Base-by-base conservation (phyloP, 805 yeast genomes). In the Kluyveromyces siamensis region DNA sequence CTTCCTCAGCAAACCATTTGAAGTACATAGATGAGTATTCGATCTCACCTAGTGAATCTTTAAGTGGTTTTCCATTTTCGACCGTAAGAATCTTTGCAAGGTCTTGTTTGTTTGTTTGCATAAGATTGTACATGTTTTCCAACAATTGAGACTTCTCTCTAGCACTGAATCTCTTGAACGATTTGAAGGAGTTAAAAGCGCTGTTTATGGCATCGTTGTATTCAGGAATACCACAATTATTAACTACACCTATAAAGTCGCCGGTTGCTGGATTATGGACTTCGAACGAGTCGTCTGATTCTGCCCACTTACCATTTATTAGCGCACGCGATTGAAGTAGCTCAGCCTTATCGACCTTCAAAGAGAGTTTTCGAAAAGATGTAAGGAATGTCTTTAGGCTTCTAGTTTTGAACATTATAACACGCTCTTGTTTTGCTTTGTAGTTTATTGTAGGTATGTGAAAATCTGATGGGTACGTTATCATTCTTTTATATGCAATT, bases 1-100 rank as follows among this genome's bases (percentile, higher is more conserved):
- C 91, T 55, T 81, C 86, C 63, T 84, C 93, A 27, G 87, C 69
- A 64, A 81, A 87, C 93, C 95, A 86, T 56, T 83, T 84, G 62
- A 83, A 80, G 62, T 81, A 85, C 16, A 80, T 73, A 1, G 87
- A 83, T 9, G 84, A 82, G 55, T 81, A 80, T 45, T 59, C 63
- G 27, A 84, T 73, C 62, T 85, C 93, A 6, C 89, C 90, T 45
- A 68, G 61, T n/a, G 91, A 82, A 61, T 85, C 93, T 1, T 79
- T 74, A 13, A 73, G 65, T 1, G 90, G 77, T 65, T 85, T 85
- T 36, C 95, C 95, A 61, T 85, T 86, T 60, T 85, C 95, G 52
- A 78, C 65, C 14, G 85, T 79, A 47, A 81, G 71, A 44, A 85
- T 61, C 49, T 64, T 73, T 35, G 88, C 90, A 52, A 85, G 72